phyloP scores from a whole-genome alignment of 2,329 filamentous ascomycete genomes.

The Botrytis byssoidea region DNA sequence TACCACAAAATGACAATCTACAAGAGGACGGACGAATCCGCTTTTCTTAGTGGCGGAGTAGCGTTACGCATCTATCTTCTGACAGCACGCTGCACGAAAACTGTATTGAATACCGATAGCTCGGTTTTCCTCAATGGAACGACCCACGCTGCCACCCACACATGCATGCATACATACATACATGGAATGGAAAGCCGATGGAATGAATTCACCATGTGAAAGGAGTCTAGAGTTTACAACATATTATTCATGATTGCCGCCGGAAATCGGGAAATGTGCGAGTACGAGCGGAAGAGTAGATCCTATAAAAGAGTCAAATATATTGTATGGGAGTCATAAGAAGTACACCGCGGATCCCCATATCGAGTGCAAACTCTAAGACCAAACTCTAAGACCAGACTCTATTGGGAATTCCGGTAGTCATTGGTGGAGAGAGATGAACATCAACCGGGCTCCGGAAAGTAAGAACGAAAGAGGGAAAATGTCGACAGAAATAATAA shows the following conservation, averaged over 20 bases:
- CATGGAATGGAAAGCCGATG: background rate
- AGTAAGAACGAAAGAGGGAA: background rate
- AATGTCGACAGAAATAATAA: background rate
- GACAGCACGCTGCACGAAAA: background rate
- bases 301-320: background rate
- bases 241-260: too few species aligned
- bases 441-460: background rate
- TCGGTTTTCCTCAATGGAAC: background rate
- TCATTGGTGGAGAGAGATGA: background rate
- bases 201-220: background rate
- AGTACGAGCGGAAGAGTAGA: background rate
- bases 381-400: background rate
- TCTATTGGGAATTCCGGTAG: background rate
- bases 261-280: background rate
- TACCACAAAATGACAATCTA: background rate
- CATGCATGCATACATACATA: background rate
- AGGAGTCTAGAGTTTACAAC: background rate
- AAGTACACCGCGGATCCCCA: background rate
- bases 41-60: background rate
- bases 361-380: background rate
- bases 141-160: background rate
- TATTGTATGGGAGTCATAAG: background rate
- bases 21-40: background rate
- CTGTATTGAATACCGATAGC: background rate
- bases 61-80: background rate